Evolutionary conservation across 2,329 filamentous ascomycete species (phyloP).

Genomic region (Colletotrichum noveboracense): DNA sequence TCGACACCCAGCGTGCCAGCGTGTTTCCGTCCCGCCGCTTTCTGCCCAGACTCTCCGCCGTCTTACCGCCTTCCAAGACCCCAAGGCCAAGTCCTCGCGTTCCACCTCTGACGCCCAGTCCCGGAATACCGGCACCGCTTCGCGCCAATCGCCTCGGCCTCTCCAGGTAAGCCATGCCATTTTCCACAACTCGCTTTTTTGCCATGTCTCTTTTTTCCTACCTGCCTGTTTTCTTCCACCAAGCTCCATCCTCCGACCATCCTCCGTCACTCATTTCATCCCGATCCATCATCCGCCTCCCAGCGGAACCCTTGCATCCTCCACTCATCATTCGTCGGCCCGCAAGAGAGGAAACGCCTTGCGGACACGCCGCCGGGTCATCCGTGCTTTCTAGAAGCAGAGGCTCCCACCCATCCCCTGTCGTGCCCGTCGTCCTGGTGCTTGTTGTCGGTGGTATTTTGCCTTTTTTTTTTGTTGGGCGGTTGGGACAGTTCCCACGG

Average conservation of each 20-base stretch:
- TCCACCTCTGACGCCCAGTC: conserved; percentile 13
- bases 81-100: neutral
- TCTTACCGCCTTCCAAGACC: conserved; percentile 5
- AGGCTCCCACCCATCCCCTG: neutral
- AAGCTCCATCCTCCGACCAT: neutral
- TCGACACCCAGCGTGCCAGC: neutral
- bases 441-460: neutral
- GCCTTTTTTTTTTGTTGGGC: conserved; percentile 12
- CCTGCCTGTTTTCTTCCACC: neutral
- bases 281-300: neutral
- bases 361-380: neutral
- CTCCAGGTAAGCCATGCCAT: conserved; percentile 17
- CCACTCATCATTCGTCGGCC: neutral
- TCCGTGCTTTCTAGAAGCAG: conserved; percentile 3
- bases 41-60: conserved; percentile 16
- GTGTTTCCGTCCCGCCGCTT: neutral
- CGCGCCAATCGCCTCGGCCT: conserved; percentile 6
- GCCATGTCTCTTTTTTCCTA: neutral
- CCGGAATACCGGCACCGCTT: conserved; percentile 13
- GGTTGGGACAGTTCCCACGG: conserved; percentile 9
- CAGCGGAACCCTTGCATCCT: neutral
- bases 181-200: neutral
- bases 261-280: neutral
- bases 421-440: neutral
- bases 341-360: conserved; percentile 4